Evolutionary conservation across 2,329 filamentous ascomycete genomes (phyloP).

Genomic region (Talaromyces sp.): DNA sequence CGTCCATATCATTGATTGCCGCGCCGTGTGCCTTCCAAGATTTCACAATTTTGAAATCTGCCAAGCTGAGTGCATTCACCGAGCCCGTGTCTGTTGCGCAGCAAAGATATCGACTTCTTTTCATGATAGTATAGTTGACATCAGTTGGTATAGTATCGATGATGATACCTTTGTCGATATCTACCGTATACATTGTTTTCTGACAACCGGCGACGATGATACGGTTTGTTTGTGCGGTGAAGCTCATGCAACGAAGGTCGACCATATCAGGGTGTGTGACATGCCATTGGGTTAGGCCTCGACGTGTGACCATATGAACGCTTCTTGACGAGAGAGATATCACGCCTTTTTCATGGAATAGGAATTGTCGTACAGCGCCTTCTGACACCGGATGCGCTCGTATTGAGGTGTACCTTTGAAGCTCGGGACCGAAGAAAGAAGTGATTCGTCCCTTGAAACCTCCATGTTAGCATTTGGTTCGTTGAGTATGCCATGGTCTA

Average conservation of each 20-base stretch:
- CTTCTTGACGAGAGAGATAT: conserved; percentile 78
- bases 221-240: conserved; percentile 80
- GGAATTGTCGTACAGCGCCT: conserved; percentile 78
- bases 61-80: conserved; percentile 81
- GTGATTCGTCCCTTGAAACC: conserved; percentile 71
- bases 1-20: conserved; percentile 94
- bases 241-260: conserved; percentile 91
- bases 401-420: conserved; percentile 88
- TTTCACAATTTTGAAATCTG: conserved; percentile 73
- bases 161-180: conserved; percentile 69
- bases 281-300: conserved; percentile 85
- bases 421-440: conserved; percentile 81
- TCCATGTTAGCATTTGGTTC: not conserved
- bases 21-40: conserved; percentile 88
- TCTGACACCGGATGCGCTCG: conserved; percentile 71
- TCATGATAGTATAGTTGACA: conserved; percentile 86
- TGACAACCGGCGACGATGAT: conserved; percentile 87
- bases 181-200: conserved; percentile 74
- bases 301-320: conserved; percentile 81
- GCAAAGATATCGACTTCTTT: conserved; percentile 81
- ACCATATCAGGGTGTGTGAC: conserved; percentile 74
- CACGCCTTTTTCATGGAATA: conserved; percentile 88
- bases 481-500: not conserved
- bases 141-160: conserved; percentile 69
- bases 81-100: conserved; percentile 79